phyloP scores from a whole-genome alignment of 1,139 yeast genomes.

The Hyphopichia fennica region DNA sequence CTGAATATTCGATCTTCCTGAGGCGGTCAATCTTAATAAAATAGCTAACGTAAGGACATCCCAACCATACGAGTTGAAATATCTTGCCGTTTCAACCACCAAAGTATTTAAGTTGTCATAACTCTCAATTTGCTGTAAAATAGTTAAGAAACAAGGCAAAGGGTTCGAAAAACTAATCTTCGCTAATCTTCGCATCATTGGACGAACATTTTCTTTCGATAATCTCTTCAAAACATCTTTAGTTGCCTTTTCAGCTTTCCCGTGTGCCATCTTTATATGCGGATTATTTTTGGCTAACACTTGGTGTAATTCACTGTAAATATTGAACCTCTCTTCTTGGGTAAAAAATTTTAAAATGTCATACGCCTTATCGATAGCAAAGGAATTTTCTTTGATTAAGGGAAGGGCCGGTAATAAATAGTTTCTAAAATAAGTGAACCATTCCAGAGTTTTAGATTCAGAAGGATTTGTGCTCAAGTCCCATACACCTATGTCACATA shows the following conservation, averaged over 20 bases:
- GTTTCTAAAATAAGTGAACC: constrained; percentile 67
- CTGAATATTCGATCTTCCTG: constrained; percentile 69
- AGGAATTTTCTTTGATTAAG: constrained; percentile 58
- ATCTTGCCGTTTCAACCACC: constrained; percentile 78
- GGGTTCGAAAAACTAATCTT: constrained; percentile 82
- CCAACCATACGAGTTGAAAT: constrained; percentile 80
- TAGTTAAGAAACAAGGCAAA: constrained; percentile 65
- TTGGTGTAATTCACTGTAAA: constrained; percentile 77
- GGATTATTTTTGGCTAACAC: constrained; percentile 59
- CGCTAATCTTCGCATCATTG: constrained; percentile 77
- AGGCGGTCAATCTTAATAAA: constrained; percentile 63
- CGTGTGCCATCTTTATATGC: constrained; percentile 61
- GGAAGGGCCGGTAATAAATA: constrained; percentile 71
- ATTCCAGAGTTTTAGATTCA: constrained; percentile 32
- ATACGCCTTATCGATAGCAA: constrained; percentile 62
- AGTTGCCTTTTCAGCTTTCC: constrained; percentile 77
- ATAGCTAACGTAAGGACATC: constrained; percentile 79
- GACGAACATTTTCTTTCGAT: constrained; percentile 79
- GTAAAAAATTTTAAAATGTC: constrained; percentile 55
- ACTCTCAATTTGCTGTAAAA: constrained; percentile 79
- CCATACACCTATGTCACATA: constrained; percentile 58
- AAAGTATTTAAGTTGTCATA: constrained; percentile 82
- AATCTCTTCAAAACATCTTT: constrained; percentile 79
- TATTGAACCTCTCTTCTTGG: constrained; percentile 65
- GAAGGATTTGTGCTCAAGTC: constrained; percentile 27